Evolutionary conservation across 345 rosid genomes (phyloP).

Genomic region (Geranium brycei): DNA sequence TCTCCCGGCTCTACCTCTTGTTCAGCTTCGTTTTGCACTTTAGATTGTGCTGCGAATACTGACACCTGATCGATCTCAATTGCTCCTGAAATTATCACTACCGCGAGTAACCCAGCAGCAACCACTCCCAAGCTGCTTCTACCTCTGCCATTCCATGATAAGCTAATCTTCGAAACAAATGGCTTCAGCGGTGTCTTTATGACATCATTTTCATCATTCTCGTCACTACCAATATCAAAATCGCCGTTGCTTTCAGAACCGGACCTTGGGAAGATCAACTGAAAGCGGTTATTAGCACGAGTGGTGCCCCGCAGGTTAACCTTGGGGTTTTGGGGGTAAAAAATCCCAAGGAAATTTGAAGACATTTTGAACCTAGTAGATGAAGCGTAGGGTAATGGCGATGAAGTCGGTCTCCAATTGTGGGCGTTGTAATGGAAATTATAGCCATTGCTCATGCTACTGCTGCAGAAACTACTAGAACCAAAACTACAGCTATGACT

Average conservation of each 20-base stretch:
- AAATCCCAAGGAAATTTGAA: too few relatives aligned
- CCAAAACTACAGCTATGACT: background rate
- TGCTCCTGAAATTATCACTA: background rate
- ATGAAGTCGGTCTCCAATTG: background rate
- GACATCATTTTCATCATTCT: background rate
- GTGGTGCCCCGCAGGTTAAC: background rate
- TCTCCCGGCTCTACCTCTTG: slow-evolving; percentile 26
- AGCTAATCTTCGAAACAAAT: too few relatives aligned
- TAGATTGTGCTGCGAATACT: background rate
- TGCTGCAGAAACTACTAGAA: background rate
- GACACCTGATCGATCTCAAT: background rate
- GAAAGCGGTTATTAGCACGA: background rate
- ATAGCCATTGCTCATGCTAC: background rate
- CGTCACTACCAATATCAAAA: too few relatives aligned
- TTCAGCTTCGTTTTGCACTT: slow-evolving; percentile 3
- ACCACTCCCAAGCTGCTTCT: background rate
- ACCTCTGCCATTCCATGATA: background rate
- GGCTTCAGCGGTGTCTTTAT: background rate
- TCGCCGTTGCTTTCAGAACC: background rate
- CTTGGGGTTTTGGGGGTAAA: background rate
- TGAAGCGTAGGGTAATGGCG: background rate
- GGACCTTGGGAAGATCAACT: background rate
- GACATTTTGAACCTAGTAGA: background rate
- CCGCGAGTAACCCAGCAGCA: background rate
- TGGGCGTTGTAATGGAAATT: background rate